Conservation (phyloP, 1,139 yeast genomes). For the Geotrichum histeridarum region DNA sequence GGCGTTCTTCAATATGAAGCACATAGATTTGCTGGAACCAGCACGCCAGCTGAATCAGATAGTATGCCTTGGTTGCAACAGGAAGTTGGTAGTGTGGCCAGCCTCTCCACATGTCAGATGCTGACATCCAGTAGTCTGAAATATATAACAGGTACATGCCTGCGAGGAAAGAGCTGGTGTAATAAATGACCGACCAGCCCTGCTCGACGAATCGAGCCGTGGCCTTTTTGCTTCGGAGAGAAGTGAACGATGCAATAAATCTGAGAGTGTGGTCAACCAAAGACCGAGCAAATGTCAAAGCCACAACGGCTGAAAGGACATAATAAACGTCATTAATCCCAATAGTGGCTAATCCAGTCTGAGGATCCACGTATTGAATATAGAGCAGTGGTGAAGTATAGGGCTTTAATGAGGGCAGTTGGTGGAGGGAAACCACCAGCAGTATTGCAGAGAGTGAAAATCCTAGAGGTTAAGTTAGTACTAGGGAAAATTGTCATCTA, state of each 20-base stretch:
- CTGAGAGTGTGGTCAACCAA: conserved; percentile 52
- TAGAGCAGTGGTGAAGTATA: conserved; percentile 26
- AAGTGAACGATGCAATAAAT: conserved; percentile 27
- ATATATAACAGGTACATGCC: conserved; percentile 57
- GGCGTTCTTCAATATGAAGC: conserved; percentile 65
- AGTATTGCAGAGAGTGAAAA: conserved; percentile 7
- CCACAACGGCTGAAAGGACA: conserved; percentile 52
- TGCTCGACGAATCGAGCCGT: conserved; percentile 76
- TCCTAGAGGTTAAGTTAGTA: not conserved
- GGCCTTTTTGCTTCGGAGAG: conserved; percentile 41
- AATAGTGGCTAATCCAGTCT: conserved; percentile 25
- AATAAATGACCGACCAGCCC: conserved; percentile 69
- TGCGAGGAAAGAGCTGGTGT: conserved; percentile 48
- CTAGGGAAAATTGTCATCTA: too few species aligned
- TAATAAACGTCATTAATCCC: conserved; percentile 47
- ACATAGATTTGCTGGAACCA: conserved; percentile 82
- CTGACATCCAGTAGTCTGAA: conserved; percentile 57
- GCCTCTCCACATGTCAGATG: conserved; percentile 56
- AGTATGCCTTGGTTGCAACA: conserved; percentile 56
- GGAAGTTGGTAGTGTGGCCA: conserved; percentile 65
- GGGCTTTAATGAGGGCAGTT: conserved; percentile 10
- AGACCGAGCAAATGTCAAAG: conserved; percentile 57
- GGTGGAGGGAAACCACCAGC: conserved; percentile 1
- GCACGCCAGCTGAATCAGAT: conserved; percentile 62
- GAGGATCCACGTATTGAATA: conserved; percentile 27